Evolutionary conservation across 2,329 filamentous ascomycete genomes (phyloP).

Genomic region (Diaporthe destruens): DNA sequence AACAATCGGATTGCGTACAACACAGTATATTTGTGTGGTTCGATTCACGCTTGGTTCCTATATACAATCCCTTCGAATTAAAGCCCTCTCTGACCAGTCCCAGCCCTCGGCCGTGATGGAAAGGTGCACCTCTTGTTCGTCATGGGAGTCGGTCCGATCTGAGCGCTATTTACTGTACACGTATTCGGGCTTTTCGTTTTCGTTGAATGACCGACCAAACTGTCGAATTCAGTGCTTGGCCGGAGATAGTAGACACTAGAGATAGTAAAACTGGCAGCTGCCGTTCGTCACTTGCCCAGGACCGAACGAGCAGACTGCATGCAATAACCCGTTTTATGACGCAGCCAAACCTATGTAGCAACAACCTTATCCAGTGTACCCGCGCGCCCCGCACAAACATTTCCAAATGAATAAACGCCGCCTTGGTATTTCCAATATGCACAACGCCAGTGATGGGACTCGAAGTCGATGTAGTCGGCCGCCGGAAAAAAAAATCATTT

Average conservation of each 20-base stretch:
- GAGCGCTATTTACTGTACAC: constrained; percentile 32
- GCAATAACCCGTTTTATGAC: constrained; percentile 35
- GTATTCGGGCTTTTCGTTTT: constrained; percentile 32
- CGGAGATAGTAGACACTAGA: constrained; percentile 39
- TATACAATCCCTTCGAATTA: constrained; percentile 32
- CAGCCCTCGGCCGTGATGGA: constrained; percentile 1
- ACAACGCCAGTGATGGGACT: constrained; percentile 52
- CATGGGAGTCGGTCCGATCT: constrained; percentile 19
- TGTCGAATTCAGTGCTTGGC: constrained; percentile 13
- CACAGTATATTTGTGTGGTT: constrained; percentile 16
- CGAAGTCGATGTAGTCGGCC: constrained; percentile 44
- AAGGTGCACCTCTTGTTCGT: constrained; percentile 1
- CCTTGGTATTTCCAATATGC: constrained; percentile 59
- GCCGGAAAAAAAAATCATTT: constrained; percentile 49
- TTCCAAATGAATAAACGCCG: constrained; percentile 51
- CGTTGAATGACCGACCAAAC: constrained; percentile 19
- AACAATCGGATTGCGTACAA: not conserved
- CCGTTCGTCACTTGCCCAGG: constrained; percentile 21
- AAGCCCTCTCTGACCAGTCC: constrained; percentile 15
- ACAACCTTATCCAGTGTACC: constrained; percentile 17
- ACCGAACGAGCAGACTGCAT: constrained; percentile 31
- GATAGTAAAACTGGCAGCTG: constrained; percentile 37
- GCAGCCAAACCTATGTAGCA: constrained; percentile 23
- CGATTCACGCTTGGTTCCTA: constrained; percentile 24
- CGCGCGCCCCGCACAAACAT: not conserved